Percentiles rank a stretch among this genome's conserved stretches.
phyloP scores from a whole-genome alignment of 352 stramenopile genomes.

The Pythium dissotocum region DNA sequence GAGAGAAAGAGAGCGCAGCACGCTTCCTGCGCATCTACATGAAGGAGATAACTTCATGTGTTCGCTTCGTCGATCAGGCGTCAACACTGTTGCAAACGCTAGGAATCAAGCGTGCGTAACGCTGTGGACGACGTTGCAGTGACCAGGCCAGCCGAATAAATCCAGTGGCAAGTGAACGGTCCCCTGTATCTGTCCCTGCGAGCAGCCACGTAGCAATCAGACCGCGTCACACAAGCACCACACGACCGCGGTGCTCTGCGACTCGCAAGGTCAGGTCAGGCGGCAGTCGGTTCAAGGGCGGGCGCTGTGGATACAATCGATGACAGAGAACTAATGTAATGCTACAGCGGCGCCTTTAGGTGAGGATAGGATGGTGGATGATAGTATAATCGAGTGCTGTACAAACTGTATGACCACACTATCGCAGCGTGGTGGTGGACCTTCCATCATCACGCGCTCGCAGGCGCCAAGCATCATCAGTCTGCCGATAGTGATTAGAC shows the following conservation, averaged over 20 bases:
- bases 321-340: not conserved
- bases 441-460: not conserved
- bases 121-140: not conserved
- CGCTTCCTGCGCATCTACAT: not conserved
- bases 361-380: not conserved
- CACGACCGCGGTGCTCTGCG: not conserved
- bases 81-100: slow-evolving; percentile 5
- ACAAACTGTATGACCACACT: not conserved
- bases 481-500: not conserved
- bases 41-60: not conserved
- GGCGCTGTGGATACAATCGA: not conserved
- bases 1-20: not conserved
- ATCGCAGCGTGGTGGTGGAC: not conserved
- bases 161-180: not conserved
- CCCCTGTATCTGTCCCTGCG: not conserved
- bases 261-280: no score
- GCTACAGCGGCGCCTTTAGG: not conserved
- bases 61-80: slow-evolving; percentile 1
- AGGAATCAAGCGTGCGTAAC: slow-evolving; percentile 5
- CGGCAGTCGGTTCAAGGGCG: no score
- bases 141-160: slow-evolving; percentile 4
- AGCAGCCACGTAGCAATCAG: slow-evolving; percentile 2
- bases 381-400: not conserved
- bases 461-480: not conserved
- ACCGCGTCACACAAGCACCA: not conserved